Base-by-base conservation (phyloP, 2,329 filamentous ascomycete species). In the Claviceps purpurea region DNA sequence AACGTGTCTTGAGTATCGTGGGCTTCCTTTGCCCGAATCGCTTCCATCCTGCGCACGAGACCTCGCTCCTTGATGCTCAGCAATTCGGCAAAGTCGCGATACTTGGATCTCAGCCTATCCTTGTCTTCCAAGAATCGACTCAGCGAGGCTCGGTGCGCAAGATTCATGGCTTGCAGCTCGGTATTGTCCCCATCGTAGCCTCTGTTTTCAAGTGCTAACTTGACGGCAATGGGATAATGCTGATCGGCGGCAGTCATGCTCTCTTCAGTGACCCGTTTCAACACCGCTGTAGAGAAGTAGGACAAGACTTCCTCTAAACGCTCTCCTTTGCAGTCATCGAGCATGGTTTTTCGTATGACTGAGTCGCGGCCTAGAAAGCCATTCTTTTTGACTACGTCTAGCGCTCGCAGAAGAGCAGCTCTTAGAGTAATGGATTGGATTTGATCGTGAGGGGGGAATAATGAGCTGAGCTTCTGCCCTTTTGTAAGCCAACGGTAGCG, bases 321-420 rank as follows among this genome's bases (percentile, higher is more conserved):
- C 51, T 95, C 89, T 5, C 91, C 91, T 58, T 86, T 90, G 70
- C 93, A 98, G 60, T 98, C 91, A 64, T 98, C 93, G 50, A 98
- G 73, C 87, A 96, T 95, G 0, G 89, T 95, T 71, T 95, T 96
- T 50, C 93, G 81, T 37, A 97, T 70, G 1, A 94, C 78, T 0
- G 79, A 78, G 62, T 95, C 89, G 49, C 87, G 77, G 3, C 89
- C 87, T 8, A 97, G 73, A 0, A 84, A 73, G 34, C 89, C 90
- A 69, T 81, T 87, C 71, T 94, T 95, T 72, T 97, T 97, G 54
- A 89, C 74, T 50, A 88, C 84, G 56, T 91, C 87, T 51, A 98
- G 79, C 58, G 78, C 82, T 66, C 89, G 81, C 60, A 90, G 85
- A 8, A 96, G 75, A 8, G 87, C 89, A 37, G 87, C 82, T 49